phyloP scores from a whole-genome alignment of 177 flowering plant species.

The Vitis hybrid region DNA sequence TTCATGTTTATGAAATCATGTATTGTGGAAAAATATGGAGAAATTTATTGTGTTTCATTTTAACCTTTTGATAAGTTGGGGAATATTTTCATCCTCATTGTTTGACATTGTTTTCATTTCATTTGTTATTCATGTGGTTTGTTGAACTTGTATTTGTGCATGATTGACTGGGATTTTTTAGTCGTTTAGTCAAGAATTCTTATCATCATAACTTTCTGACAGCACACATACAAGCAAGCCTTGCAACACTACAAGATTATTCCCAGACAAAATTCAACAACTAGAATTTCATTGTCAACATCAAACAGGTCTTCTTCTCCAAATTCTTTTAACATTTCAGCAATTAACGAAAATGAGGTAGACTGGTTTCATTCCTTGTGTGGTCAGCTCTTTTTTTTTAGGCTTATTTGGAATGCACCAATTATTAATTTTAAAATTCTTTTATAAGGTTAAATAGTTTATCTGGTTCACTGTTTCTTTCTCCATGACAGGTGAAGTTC shows the following conservation, averaged over 20 bases:
- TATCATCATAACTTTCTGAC: constrained; percentile 5
- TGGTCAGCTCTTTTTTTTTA: neutral
- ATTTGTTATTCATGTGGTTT: neutral
- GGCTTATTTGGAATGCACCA: neutral
- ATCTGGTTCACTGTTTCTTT: neutral
- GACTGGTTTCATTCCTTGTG: neutral
- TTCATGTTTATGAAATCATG: no score
- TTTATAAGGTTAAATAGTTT: neutral
- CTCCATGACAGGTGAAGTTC: constrained; percentile 73
- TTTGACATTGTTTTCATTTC: no score
- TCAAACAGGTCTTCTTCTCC: constrained; percentile 88
- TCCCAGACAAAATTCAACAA: constrained; percentile 61
- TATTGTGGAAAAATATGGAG: no score
- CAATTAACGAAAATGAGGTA: constrained; percentile 93
- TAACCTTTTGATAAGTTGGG: no score
- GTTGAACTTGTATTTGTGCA: neutral
- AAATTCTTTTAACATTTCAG: constrained; percentile 55
- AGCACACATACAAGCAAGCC: constrained; percentile 87
- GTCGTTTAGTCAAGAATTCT: neutral
- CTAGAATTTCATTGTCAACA: constrained; percentile 65
- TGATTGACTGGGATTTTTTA: neutral
- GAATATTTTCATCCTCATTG: no score
- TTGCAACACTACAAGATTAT: constrained; percentile 72
- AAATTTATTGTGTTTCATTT: no score
- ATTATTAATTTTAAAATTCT: neutral